phyloP scores from a whole-genome alignment of 164 flowering plant species.

The Euptelea pleiosperma region DNA sequence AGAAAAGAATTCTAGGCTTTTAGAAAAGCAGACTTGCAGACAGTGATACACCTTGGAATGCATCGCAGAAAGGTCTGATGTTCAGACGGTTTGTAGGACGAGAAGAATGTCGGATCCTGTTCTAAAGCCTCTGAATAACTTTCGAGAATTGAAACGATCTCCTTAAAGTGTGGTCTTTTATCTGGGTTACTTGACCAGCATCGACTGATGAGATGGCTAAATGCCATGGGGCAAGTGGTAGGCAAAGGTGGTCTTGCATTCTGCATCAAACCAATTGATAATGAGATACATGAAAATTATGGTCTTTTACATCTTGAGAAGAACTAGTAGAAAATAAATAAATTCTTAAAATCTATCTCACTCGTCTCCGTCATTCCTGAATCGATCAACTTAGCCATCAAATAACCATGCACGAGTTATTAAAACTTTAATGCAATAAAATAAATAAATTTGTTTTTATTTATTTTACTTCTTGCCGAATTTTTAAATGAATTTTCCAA shows the following conservation, averaged over 20 bases:
- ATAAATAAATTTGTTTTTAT: too few species aligned
- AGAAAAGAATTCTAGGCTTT: slow-evolving; percentile 19
- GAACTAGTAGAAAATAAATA: background rate
- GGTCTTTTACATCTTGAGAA: too few species aligned
- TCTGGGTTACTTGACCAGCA: slow-evolving; percentile 91
- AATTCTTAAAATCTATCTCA: background rate
- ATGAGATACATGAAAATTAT: slow-evolving; percentile 5
- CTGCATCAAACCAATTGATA: slow-evolving; percentile 41
- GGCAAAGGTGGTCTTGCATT: slow-evolving; percentile 91
- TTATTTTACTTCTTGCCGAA: too few species aligned
- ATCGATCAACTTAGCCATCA: too few species aligned
- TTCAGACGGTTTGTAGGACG: slow-evolving; percentile 38
- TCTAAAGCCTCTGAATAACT: slow-evolving; percentile 48
- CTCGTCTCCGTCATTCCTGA: too few species aligned
- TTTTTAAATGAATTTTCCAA: too few species aligned
- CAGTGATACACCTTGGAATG: slow-evolving; percentile 46
- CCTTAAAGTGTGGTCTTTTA: slow-evolving; percentile 77
- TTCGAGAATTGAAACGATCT: slow-evolving; percentile 67
- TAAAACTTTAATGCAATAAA: too few species aligned
- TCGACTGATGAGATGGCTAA: slow-evolving; percentile 58
- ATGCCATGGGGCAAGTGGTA: slow-evolving; percentile 53
- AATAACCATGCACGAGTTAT: too few species aligned
- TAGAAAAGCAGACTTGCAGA: slow-evolving; percentile 27
- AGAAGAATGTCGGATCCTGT: slow-evolving; percentile 71
- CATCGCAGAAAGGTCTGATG: slow-evolving; percentile 29